Conservation (phyloP, 805 yeast species). For the Lachancea cidri region DNA sequence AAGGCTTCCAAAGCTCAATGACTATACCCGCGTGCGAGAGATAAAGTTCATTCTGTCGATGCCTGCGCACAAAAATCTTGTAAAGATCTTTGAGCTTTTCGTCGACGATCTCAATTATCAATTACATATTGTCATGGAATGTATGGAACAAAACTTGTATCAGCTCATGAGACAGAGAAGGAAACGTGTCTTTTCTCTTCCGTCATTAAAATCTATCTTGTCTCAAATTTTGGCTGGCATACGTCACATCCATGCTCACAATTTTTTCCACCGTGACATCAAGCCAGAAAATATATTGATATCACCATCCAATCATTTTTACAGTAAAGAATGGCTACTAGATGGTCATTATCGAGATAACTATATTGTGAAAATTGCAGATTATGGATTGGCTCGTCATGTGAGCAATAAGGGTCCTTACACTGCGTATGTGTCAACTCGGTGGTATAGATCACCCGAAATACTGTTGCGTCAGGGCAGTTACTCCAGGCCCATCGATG, state of each 20-base stretch:
- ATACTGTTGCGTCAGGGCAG: conserved; percentile 57
- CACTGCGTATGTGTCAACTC: conserved; percentile 74
- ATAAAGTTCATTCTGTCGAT: conserved; percentile 60
- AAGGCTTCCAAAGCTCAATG: conserved; percentile 46
- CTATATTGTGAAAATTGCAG: conserved; percentile 70
- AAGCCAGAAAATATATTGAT: conserved; percentile 91
- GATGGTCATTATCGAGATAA: conserved; percentile 28
- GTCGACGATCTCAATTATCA: conserved; percentile 55
- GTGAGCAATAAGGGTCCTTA: conserved; percentile 48
- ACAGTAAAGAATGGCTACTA: conserved; percentile 33
- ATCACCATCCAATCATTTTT: conserved; percentile 50
- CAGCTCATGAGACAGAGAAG: conserved; percentile 67
- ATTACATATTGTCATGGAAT: conserved; percentile 83
- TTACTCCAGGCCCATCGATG: conserved; percentile 68
- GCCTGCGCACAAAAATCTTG: conserved; percentile 65
- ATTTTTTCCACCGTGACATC: conserved; percentile 74
- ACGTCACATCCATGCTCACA: conserved; percentile 68
- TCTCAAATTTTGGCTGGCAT: conserved; percentile 72
- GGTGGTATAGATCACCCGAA: conserved; percentile 87
- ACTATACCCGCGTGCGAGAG: conserved; percentile 58
- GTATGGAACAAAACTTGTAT: conserved; percentile 75
- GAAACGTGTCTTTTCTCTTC: conserved; percentile 46
- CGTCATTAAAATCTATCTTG: conserved; percentile 59
- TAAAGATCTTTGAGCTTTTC: conserved; percentile 74
- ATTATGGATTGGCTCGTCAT: conserved; percentile 72